Conservation (phyloP, 129 eudicot genomes). For the Helichrysum umbraculigerum region DNA sequence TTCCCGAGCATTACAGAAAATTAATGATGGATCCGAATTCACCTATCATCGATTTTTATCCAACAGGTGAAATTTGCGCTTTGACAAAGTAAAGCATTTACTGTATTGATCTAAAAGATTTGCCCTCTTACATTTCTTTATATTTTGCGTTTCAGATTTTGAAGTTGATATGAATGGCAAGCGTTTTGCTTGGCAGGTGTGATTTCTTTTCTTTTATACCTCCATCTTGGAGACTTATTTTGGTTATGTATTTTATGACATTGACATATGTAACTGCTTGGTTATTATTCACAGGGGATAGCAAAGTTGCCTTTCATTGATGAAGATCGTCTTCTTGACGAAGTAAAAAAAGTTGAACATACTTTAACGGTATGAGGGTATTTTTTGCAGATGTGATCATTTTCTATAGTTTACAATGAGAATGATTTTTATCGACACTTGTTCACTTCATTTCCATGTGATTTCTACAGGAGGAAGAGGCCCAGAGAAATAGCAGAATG, state of each 20-base stretch:
- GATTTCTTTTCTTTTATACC: slow-evolving; percentile 8
- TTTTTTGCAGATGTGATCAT: not conserved
- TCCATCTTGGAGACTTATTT: not conserved
- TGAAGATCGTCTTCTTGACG: slow-evolving; percentile 80
- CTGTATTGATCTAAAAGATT: not conserved
- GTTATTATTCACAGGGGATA: slow-evolving; percentile 52
- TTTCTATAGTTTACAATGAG: slow-evolving; percentile 4
- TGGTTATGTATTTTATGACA: not conserved
- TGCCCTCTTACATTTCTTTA: not conserved
- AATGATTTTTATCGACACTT: not conserved
- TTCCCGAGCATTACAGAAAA: slow-evolving; percentile 82
- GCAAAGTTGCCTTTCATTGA: slow-evolving; percentile 94
- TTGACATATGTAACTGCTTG: slow-evolving; percentile 6
- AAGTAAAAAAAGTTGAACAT: slow-evolving; percentile 74
- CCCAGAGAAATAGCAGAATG: slow-evolving; percentile 80
- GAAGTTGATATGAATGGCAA: slow-evolving; percentile 99
- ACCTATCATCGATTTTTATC: slow-evolving; percentile 90
- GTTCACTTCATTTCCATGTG: not conserved
- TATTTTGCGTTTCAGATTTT: slow-evolving; percentile 57
- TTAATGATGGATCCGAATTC: slow-evolving; percentile 93
- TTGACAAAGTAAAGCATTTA: not conserved
- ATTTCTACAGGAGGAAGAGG: slow-evolving; percentile 75
- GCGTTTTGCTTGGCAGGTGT: slow-evolving; percentile 95
- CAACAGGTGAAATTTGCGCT: slow-evolving; percentile 57
- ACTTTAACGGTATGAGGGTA: slow-evolving; percentile 68